phyloP scores from a whole-genome alignment of 2,329 filamentous ascomycete genomes.

The Calonectria pseudoturangicola region DNA sequence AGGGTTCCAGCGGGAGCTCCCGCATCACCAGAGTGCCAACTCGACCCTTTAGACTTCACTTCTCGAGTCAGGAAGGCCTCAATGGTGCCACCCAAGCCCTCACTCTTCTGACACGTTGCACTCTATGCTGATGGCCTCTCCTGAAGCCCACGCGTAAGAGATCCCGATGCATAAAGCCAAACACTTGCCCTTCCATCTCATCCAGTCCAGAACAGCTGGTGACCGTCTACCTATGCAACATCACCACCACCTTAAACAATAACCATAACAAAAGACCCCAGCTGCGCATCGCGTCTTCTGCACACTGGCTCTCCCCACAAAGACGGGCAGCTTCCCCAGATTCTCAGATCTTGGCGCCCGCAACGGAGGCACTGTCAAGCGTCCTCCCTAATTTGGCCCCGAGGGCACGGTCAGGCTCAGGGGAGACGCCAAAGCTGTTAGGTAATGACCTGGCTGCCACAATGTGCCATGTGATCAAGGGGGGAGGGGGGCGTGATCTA shows the following conservation, averaged over 20 bases:
- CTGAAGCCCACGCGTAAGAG: too few species aligned
- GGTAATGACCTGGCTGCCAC: constrained; percentile 38
- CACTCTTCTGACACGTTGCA: not conserved
- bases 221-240: too few species aligned
- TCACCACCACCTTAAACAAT: not conserved
- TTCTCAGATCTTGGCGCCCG: constrained; percentile 42
- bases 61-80: not conserved
- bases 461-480: constrained; percentile 2
- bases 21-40: constrained; percentile 17
- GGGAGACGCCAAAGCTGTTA: constrained; percentile 41
- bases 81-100: not conserved
- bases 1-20: constrained; percentile 28
- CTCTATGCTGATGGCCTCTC: not conserved
- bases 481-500: constrained; percentile 13
- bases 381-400: constrained; percentile 16
- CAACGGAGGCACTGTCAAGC: constrained; percentile 6
- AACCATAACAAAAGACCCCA: not conserved
- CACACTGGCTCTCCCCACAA: constrained; percentile 12
- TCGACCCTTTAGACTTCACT: not conserved
- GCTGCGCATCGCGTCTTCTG: not conserved
- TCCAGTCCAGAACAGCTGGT: not conserved
- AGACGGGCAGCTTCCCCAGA: constrained; percentile 28
- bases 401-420: constrained; percentile 25
- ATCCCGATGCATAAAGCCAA: not conserved
- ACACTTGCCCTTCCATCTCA: not conserved